Base-by-base conservation (phyloP, 129 eudicot species). In the Pittosporum tobira region DNA sequence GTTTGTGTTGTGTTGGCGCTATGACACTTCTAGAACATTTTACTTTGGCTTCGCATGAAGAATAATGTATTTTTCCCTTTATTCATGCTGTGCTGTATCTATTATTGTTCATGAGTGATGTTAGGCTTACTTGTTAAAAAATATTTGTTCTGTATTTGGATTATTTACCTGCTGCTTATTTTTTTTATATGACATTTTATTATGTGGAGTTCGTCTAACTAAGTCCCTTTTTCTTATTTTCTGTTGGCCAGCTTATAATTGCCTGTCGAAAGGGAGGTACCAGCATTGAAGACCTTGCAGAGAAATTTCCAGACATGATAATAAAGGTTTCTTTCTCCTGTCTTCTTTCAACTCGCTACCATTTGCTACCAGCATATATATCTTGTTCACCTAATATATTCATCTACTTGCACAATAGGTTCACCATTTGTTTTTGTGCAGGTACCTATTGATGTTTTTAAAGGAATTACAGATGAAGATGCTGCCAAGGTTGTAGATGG, bases 401-500 rank as follows among this genome's bases (percentile, higher is more conserved):
- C 7, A 37, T 48, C 51, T 7, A 34, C 6, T 47, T 57, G 21
- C 34, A 38, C 28, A 1, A 24, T 43, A 48, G 23, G 26, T 38
- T 59, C 43, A 16, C 43, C 23, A 3, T 47, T 38, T 40, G 23
- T 54, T 25, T 57, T 44, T 59, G 22, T 44, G 27, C 76, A 90
- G 98, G 98, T 90, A 22, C 95, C 98, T 20, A 80, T 90, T 70
- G 95, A 90, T 72, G 98, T 90, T 46, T 85, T 86, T 70, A 80
- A 79, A 61, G 95, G 98, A 83, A 90, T 90, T 59, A 90, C 95
- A 3, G 98, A 90, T 44, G 94, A 90, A 66, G 98, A 90, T 83
- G 98, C 98, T 71, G 94, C 95, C 42, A 90, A 90, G 73, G 98
- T 86, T 42, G 98, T 90, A 25, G 98, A 90, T 61, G 98, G 98